Conservation (phyloP, 345 rosid genomes). For the Geranium brycei region DNA sequence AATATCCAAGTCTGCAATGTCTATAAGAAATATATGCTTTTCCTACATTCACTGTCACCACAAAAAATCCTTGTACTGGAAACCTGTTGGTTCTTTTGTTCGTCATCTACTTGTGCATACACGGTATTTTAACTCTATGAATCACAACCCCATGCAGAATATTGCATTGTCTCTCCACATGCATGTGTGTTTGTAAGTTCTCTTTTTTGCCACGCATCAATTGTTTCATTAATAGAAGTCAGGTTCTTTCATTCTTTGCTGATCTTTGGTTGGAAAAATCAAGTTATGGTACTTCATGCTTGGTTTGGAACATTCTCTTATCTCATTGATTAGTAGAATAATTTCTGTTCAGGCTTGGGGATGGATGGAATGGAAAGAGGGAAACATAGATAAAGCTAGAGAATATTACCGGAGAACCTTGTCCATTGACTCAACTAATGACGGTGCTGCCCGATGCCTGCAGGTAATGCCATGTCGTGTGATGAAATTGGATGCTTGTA, state of each 20-base stretch:
- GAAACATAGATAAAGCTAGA: constrained; percentile 66
- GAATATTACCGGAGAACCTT: constrained; percentile 68
- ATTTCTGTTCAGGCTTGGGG: constrained; percentile 73
- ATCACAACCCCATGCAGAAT: too few relatives aligned
- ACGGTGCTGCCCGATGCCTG: constrained; percentile 84
- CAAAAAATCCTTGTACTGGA: background rate
- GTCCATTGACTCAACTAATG: constrained; percentile 54
- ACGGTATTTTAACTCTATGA: too few relatives aligned
- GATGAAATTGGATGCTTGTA: constrained; percentile 3
- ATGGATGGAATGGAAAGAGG: constrained; percentile 99
- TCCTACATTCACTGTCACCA: background rate
- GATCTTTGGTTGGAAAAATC: background rate
- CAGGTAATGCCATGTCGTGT: constrained; percentile 37
- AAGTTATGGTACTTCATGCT: background rate
- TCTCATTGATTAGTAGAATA: constrained; percentile 8
- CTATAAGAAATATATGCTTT: too few relatives aligned
- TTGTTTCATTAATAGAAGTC: background rate
- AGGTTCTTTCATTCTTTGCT: background rate
- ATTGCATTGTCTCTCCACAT: too few relatives aligned
- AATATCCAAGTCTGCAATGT: background rate
- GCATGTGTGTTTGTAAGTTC: too few relatives aligned
- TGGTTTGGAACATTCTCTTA: background rate
- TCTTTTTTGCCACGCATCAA: background rate
- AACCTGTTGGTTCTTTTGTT: too few relatives aligned
- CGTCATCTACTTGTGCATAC: too few relatives aligned